Evolutionary conservation across 1,139 yeast species (phyloP).

Genomic region (Nakaseomyces nivariensis): DNA sequence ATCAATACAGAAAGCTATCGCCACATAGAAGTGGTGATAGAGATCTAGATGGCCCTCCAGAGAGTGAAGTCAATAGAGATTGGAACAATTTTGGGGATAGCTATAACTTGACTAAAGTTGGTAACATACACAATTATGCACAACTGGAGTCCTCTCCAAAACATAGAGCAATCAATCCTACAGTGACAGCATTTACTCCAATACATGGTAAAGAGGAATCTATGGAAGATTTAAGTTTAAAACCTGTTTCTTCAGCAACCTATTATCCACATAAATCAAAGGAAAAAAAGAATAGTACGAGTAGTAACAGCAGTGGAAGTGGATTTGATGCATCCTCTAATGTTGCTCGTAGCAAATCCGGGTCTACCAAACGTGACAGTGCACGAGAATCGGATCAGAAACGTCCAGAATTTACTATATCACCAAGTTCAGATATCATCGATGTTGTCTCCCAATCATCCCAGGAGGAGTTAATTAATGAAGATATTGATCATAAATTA

Average conservation of each 20-base stretch:
- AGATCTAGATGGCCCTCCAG: not conserved
- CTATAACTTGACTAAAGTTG: not conserved
- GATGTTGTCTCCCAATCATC: not conserved
- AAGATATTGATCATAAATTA: not conserved
- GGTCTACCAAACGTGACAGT: not conserved
- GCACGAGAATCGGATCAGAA: not conserved
- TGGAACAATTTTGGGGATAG: not conserved
- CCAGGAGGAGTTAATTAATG: not conserved
- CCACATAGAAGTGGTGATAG: not conserved
- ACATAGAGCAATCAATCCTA: not conserved
- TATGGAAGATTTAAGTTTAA: conserved; percentile 24
- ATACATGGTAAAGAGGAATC: not conserved
- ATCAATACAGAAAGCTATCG: not conserved
- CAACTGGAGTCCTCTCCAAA: not conserved
- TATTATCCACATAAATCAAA: conserved; percentile 50
- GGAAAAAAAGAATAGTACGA: conserved; percentile 3
- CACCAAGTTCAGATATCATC: conserved; percentile 1
- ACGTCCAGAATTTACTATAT: not conserved
- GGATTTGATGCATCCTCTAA: too few relatives aligned
- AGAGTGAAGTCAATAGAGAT: not conserved
- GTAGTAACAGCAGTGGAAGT: too few relatives aligned
- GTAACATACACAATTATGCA: not conserved
- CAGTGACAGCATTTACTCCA: not conserved
- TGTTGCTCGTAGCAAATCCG: too few relatives aligned
- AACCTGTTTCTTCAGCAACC: conserved; percentile 57